phyloP scores from a whole-genome alignment of 305 asterid species.

The Fraxinus platypoda region DNA sequence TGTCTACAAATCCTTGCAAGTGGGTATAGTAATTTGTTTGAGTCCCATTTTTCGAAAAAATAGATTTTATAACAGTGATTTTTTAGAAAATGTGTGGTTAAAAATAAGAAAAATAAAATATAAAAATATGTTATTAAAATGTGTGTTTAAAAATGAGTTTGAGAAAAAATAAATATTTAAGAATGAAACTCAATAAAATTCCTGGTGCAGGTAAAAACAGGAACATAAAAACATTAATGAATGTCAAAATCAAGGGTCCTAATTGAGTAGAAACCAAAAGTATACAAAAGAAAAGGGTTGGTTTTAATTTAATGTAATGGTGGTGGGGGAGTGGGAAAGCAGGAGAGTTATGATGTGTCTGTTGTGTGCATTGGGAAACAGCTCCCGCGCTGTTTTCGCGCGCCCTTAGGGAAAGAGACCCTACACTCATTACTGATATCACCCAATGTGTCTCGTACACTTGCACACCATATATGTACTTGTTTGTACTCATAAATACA shows the following conservation, averaged over 20 bases:
- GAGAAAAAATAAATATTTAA: no score
- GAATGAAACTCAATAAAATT: neutral
- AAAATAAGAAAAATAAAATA: no score
- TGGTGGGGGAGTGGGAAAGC: neutral
- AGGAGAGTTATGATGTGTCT: neutral
- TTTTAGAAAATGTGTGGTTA: no score
- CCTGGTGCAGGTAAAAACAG: neutral
- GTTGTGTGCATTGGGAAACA: slow-evolving; percentile 46
- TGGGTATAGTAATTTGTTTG: neutral
- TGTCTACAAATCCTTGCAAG: neutral
- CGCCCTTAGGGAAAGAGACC: slow-evolving; percentile 29
- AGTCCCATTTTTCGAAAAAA: no score
- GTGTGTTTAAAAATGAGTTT: no score
- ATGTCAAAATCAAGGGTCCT: neutral
- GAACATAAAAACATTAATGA: neutral
- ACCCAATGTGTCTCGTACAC: slow-evolving; percentile 6
- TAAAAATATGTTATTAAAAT: no score
- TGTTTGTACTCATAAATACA: neutral
- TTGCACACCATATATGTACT: neutral
- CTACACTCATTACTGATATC: neutral
- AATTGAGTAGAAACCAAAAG: neutral
- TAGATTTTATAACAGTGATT: no score
- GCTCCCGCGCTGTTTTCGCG: slow-evolving; percentile 68
- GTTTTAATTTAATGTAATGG: neutral
- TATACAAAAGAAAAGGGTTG: neutral